Percentiles rank a stretch among this genome's conserved stretches.
Evolutionary conservation across 495 filamentous ascomycete species (phyloP).

Genomic region (Penicillium macrosclerotiorum): DNA sequence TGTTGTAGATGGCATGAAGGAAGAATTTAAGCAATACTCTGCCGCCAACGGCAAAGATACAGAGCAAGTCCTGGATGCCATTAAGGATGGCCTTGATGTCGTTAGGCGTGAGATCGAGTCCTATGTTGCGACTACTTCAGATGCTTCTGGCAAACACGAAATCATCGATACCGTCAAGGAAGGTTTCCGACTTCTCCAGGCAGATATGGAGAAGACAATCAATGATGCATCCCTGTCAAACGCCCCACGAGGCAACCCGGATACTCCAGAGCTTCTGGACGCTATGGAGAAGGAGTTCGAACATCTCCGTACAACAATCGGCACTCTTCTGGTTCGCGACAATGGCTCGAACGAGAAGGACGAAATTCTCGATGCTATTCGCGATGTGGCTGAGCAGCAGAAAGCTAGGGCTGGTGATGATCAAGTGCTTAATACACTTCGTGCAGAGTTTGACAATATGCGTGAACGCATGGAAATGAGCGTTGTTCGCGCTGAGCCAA

Average conservation of each 20-base stretch:
- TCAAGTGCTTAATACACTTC: constrained; percentile 50
- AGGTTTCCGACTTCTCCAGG: constrained; percentile 69
- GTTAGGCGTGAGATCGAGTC: constrained; percentile 76
- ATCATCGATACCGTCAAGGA: constrained; percentile 71
- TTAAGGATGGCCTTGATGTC: constrained; percentile 80
- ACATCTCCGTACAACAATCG: constrained; percentile 68
- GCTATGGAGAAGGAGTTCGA: constrained; percentile 71
- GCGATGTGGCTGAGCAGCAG: constrained; percentile 44
- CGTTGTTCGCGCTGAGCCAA: constrained; percentile 33
- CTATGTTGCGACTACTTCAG: constrained; percentile 69
- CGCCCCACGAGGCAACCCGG: constrained; percentile 37
- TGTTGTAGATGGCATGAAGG: constrained; percentile 69
- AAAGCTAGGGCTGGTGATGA: constrained; percentile 15
- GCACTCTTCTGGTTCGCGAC: constrained; percentile 62
- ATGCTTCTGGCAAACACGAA: constrained; percentile 69
- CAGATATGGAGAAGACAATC: constrained; percentile 66
- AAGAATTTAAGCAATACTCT: constrained; percentile 72
- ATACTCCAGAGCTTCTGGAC: constrained; percentile 58
- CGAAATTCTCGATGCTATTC: constrained; percentile 60
- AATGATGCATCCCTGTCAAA: constrained; percentile 39
- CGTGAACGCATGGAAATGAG: constrained; percentile 54
- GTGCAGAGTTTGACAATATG: constrained; percentile 72
- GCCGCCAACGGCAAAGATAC: constrained; percentile 72
- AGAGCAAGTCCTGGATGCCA: constrained; percentile 77
- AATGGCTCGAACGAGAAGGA: constrained; percentile 54